Evolutionary conservation across 2,329 filamentous ascomycete species (phyloP).

Genomic region (Xylariaceae sp.): DNA sequence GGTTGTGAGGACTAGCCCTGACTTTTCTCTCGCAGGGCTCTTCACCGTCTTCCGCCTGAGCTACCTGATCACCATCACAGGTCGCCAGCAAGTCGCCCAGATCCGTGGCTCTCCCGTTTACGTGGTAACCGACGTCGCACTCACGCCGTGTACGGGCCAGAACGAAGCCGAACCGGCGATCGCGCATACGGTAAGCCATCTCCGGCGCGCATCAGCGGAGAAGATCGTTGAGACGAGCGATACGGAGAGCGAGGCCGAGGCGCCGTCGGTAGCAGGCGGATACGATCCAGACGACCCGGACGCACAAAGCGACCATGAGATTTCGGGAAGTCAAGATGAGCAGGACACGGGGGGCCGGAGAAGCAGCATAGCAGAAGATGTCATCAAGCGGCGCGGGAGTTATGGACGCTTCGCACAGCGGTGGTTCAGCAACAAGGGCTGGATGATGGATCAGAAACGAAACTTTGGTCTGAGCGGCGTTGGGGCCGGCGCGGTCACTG

Average conservation of each 20-base stretch:
- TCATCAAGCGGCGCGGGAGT: constrained; percentile 78
- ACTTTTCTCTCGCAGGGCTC: constrained; percentile 61
- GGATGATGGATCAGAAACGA: constrained; percentile 72
- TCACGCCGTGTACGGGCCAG: constrained; percentile 85
- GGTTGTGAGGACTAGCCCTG: constrained; percentile 1
- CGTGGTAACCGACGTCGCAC: constrained; percentile 81
- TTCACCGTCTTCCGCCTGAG: constrained; percentile 79
- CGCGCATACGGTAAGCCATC: constrained; percentile 54
- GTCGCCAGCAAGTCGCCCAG: constrained; percentile 85
- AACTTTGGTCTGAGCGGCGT: constrained; percentile 67
- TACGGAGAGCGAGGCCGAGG: constrained; percentile 53
- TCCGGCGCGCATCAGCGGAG: constrained; percentile 39
- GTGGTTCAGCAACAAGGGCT: constrained; percentile 88
- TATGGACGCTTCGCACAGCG: constrained; percentile 88
- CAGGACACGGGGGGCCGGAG: constrained; percentile 39
- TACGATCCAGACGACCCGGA: constrained; percentile 37
- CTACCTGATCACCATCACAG: constrained; percentile 85
- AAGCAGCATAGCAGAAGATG: constrained; percentile 81
- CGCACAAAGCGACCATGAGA: constrained; percentile 33
- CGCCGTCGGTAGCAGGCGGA: constrained; percentile 40
- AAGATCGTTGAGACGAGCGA: constrained; percentile 39
- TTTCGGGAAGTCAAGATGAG: constrained; percentile 16
- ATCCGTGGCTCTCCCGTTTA: constrained; percentile 83
- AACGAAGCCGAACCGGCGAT: constrained; percentile 75
- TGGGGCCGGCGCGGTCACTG: constrained; percentile 32